Base-by-base conservation (phyloP, 441 rosid genomes). In the Pelargonium hybrid region DNA sequence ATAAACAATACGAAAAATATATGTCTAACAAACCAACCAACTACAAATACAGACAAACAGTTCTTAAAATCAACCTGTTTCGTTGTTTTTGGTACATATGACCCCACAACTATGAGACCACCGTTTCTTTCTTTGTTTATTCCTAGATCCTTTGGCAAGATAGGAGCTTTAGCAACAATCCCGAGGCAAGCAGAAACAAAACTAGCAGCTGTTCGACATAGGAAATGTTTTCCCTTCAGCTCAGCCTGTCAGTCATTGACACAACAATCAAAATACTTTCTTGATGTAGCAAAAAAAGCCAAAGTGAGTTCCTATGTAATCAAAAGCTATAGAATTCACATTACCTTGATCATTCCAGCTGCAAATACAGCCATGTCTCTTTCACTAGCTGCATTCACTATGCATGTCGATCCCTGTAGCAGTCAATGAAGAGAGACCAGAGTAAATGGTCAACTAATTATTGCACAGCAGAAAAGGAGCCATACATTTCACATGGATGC, bases 41-140 rank as follows among this genome's bases (percentile, higher is more conserved):
- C 21, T 9, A 56, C 9, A 63, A 70, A n/a, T 41, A 79, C 29
- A 34, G 10, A 17, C 2, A 26, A 5, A 67, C 15, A 71, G 61
- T 39, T 50, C 70, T 71, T 54, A 64, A 61, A 63, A 48, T 62
- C 25, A 43, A 93, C 98, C 98, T 93, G 98, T 75, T 87, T 87
- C 63, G 98, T 93, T 75, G 97, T 93, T 81, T 93, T 93, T 0
- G 98, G 96, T 73, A 93, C 98, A 86, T 90, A 93, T 64, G 98
- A 93, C 43, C 97, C 98, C 62, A 93, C 97, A 83, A 91, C 89
- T 43, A 93, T 86, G 18, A 93, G 87, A 41, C 88, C 98, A 68
- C 97, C 98, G 45, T 69, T 86, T 71, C 75, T 82, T 71, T 84
- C 86, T 78, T 79, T 82, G 76, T 78, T 82, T 50, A 84, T 77